These are phyloP conservation scores for Rhododendron ferrugineum DNA, from an alignment of 148 eudicot genomes.

Conservation along the genomic window DNA sequence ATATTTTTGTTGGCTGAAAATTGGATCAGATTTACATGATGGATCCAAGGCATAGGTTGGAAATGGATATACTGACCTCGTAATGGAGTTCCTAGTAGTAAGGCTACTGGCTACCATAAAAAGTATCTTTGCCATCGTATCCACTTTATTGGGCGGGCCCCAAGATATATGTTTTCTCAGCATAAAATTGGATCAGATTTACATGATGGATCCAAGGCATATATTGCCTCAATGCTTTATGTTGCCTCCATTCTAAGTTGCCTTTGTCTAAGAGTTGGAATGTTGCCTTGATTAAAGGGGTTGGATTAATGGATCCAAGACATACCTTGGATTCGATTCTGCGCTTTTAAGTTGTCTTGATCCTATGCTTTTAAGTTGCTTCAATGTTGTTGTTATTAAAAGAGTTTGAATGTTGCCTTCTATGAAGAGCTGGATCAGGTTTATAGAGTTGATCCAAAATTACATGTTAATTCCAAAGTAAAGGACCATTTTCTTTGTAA, in stretches of 20 bases:
- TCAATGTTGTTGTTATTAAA: neutral
- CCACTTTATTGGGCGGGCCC: neutral
- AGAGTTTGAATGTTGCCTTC: neutral
- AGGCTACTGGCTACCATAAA: neutral
- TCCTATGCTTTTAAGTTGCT: neutral
- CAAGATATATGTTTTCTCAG: neutral
- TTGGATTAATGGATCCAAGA: neutral
- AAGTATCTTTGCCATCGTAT: neutral
- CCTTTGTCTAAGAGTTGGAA: neutral
- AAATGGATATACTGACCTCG: neutral
- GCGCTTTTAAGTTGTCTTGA: neutral
- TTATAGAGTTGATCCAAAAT: neutral
- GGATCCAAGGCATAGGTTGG: neutral
- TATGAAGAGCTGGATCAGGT: neutral
- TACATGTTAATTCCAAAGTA: neutral
- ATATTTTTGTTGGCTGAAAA: neutral
- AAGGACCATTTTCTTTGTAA: neutral
- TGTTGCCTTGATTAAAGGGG: neutral
- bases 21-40: neutral
- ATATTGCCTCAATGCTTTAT: neutral
- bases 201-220: neutral
- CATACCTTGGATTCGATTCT: neutral
- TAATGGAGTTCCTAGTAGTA: slow-evolving; percentile 1
- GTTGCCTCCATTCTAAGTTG: neutral
- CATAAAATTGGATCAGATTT: neutral